Evolutionary conservation across 805 yeast species (phyloP).

Genomic region (Saturnispora quitensis): DNA sequence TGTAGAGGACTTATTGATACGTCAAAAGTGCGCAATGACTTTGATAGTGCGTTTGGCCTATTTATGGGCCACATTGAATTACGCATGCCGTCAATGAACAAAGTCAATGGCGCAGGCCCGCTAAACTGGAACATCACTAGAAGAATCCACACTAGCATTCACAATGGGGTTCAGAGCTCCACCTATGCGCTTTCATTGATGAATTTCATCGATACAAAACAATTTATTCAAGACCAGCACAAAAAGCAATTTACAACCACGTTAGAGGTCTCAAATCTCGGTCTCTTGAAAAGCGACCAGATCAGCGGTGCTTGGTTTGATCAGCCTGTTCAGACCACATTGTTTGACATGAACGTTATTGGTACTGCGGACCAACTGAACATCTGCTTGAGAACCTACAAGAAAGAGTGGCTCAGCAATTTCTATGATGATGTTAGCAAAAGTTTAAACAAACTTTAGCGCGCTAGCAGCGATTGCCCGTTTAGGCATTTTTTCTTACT

Average conservation of each 20-base stretch:
- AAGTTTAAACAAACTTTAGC: constrained; percentile 5
- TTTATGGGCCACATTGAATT: constrained; percentile 13
- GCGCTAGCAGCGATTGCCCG: background rate
- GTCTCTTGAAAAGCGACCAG: background rate
- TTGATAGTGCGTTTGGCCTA: constrained; percentile 13
- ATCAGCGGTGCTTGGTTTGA: constrained; percentile 2
- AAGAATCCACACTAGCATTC: constrained; percentile 9
- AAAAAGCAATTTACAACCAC: constrained; percentile 13
- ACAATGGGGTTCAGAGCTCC: background rate
- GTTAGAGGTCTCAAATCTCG: constrained; percentile 8
- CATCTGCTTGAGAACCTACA: background rate
- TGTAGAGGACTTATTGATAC: constrained; percentile 11
- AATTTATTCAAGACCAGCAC: background rate
- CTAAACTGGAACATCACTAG: constrained; percentile 11
- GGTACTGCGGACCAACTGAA: background rate
- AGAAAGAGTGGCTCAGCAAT: background rate
- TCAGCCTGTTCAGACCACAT: background rate
- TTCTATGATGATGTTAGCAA: constrained; percentile 6
- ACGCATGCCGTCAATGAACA: constrained; percentile 8
- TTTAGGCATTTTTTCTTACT: background rate
- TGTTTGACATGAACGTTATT: background rate
- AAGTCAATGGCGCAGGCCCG: constrained; percentile 2
- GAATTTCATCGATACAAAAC: constrained; percentile 7
- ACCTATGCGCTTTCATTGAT: constrained; percentile 8
- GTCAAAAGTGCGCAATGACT: constrained; percentile 1